Evolutionary conservation across 2,329 filamentous ascomycete genomes (phyloP).

Genomic region (Hypocrella siamensis): DNA sequence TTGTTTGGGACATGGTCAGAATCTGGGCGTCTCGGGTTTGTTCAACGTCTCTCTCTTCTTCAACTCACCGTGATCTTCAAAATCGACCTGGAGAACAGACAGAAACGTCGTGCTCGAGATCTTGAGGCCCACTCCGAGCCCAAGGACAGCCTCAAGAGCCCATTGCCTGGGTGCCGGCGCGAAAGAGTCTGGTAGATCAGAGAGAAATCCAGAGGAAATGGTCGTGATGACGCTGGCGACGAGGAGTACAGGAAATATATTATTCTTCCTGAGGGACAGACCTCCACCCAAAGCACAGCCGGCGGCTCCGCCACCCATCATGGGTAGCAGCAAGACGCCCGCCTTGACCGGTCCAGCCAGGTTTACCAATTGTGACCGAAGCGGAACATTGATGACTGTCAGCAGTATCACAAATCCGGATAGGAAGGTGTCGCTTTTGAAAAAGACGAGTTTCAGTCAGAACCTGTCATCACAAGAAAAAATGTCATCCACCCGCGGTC

Average conservation of each 20-base stretch:
- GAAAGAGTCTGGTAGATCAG: constrained; percentile 4
- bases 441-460: too few relatives aligned
- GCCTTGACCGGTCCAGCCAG: constrained; percentile 9
- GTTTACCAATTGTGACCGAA: constrained; percentile 10
- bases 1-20: too few relatives aligned
- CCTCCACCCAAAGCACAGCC: constrained; percentile 8
- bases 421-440: constrained; percentile 6
- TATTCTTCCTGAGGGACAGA: constrained; percentile 6
- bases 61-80: constrained; percentile 9
- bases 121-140: constrained; percentile 7
- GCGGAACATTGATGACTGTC: constrained; percentile 9
- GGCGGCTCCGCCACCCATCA: constrained; percentile 8
- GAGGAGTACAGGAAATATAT: constrained; percentile 7
- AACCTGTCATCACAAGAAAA: too few relatives aligned
- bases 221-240: constrained; percentile 6
- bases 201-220: constrained; percentile 6
- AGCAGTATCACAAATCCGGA: constrained; percentile 9
- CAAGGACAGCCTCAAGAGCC: constrained; percentile 7
- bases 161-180: constrained; percentile 5
- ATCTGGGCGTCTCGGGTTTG: too few relatives aligned
- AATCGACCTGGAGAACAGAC: constrained; percentile 7
- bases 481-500: too few relatives aligned
- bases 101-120: constrained; percentile 9
- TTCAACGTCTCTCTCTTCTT: too few relatives aligned
- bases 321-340: constrained; percentile 8